Percentiles rank a stretch among this genome's conserved stretches.
phyloP scores from a whole-genome alignment of 345 rosid species.

The Brassica incana region DNA sequence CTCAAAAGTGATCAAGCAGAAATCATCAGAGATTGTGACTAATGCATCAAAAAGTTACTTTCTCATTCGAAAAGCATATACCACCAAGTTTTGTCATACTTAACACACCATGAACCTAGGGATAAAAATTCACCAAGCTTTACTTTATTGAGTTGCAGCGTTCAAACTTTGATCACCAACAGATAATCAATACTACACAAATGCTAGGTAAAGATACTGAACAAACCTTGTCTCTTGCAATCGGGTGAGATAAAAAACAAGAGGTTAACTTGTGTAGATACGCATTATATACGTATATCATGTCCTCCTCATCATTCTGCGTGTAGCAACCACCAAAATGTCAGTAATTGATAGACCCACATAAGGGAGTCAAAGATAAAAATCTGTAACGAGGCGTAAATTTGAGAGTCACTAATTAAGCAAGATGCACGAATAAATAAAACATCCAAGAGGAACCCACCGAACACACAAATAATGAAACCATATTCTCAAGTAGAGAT shows the following conservation, averaged over 20 bases:
- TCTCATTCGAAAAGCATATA: constrained; percentile 10
- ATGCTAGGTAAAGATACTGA: background rate
- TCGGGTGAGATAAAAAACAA: constrained; percentile 84
- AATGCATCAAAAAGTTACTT: constrained; percentile 10
- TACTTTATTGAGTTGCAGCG: background rate
- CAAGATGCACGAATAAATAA: background rate
- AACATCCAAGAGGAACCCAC: constrained; percentile 1
- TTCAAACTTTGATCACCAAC: constrained; percentile 1
- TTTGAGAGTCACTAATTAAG: background rate
- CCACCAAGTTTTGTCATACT: background rate
- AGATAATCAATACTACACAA: constrained; percentile 5
- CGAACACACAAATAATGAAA: background rate
- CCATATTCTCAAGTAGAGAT: background rate
- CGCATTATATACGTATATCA: constrained; percentile 85
- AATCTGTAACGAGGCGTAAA: background rate
- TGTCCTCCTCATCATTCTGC: constrained; percentile 93
- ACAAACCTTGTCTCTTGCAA: constrained; percentile 90
- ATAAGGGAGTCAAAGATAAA: constrained; percentile 19
- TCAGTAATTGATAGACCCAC: constrained; percentile 13
- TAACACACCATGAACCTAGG: background rate
- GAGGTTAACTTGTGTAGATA: constrained; percentile 88
- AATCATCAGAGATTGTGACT: background rate
- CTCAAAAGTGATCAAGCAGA: background rate
- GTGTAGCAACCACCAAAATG: constrained; percentile 37
- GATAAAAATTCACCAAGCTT: constrained; percentile 4